Percentiles rank a stretch among this genome's conserved stretches.
phyloP scores from a whole-genome alignment of 768 basidiomycete genomes.

The Artomyces pyxidatus region DNA sequence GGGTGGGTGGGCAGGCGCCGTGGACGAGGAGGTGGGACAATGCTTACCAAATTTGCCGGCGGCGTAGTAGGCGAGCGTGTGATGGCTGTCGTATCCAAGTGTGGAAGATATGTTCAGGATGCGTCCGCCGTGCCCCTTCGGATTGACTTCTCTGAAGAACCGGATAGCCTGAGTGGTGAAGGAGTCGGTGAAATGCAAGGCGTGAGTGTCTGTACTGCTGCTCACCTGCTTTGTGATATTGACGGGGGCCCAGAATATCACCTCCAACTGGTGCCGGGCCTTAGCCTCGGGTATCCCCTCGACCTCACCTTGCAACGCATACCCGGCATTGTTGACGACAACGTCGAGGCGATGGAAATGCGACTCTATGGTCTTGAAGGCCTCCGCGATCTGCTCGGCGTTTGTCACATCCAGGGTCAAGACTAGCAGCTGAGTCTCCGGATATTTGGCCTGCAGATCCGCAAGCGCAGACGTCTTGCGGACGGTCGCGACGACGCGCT shows the following conservation, averaged over 20 bases:
- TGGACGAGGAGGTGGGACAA: no score
- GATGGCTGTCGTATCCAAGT: constrained; percentile 26
- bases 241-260: constrained; percentile 3
- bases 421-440: neutral
- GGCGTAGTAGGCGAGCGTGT: constrained; percentile 24
- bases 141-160: constrained; percentile 5
- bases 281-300: constrained; percentile 1
- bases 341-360: constrained; percentile 2
- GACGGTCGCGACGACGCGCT: constrained; percentile 2
- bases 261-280: neutral
- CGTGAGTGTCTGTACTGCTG: constrained; percentile 3
- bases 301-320: neutral
- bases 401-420: constrained; percentile 1
- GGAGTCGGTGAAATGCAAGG: neutral
- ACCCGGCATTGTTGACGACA: constrained; percentile 2
- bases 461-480: neutral
- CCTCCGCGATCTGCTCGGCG: neutral
- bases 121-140: neutral
- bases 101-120: constrained; percentile 2
- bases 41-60: constrained; percentile 30
- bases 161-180: neutral
- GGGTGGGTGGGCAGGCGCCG: neutral
- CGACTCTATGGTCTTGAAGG: neutral
- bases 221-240: constrained; percentile 1
- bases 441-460: neutral